A percentile compares a stretch with the other conserved stretches of the same genome.
These are phyloP conservation scores for Karstenula rhodostoma DNA, from an alignment of 2,329 filamentous ascomycete genomes.

Conservation along the genomic window DNA sequence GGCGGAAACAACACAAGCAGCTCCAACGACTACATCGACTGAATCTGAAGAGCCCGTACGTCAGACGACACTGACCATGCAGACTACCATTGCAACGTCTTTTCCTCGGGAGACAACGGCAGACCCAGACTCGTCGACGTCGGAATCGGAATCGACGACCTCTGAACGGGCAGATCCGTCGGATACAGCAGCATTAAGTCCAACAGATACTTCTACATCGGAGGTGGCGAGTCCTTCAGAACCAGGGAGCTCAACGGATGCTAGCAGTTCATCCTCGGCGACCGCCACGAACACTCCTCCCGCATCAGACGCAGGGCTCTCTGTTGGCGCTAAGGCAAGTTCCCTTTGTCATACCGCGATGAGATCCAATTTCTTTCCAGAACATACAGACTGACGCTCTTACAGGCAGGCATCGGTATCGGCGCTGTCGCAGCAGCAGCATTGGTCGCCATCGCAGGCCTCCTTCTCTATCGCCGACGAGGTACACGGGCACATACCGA, in stretches of 20 bases:
- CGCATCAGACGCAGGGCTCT: neutral
- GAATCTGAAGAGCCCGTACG: neutral
- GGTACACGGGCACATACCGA: neutral
- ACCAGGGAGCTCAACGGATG: neutral
- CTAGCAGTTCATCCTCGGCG: neutral
- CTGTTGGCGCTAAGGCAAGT: neutral
- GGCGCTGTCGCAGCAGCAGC: neutral
- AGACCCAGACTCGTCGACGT: neutral
- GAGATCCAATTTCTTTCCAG: neutral
- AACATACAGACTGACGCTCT: neutral
- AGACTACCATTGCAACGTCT: neutral
- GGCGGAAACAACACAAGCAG: neutral
- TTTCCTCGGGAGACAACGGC: neutral
- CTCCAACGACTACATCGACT: neutral
- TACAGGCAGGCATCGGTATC: neutral
- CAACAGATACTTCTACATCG: neutral
- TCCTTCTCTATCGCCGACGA: neutral
- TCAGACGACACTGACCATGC: neutral
- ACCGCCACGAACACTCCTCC: neutral
- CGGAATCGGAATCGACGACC: neutral
- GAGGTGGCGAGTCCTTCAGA: neutral
- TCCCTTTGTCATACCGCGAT: neutral
- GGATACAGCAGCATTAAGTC: neutral
- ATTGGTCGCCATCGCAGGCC: neutral
- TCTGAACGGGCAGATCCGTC: neutral